These are phyloP conservation scores for Ceratobasidium sp. DNA, from an alignment of 1,284 basidiomycete genomes.

Conservation along the genomic window DNA sequence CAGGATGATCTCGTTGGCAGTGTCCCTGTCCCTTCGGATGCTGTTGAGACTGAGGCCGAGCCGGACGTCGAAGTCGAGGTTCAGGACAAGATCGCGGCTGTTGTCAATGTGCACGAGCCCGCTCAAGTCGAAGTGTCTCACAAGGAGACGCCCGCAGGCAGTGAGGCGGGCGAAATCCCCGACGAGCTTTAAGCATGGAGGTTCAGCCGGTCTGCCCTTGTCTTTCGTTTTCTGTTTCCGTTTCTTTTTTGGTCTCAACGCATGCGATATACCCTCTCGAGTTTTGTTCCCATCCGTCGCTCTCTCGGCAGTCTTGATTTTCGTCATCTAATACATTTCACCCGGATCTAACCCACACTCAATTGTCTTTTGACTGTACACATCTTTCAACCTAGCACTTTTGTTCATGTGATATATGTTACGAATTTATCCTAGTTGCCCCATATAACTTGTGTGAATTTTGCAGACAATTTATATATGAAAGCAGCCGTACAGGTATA, in stretches of 20 bases:
- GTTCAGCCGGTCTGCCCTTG: not conserved
- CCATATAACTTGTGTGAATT: not conserved
- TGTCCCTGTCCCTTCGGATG: constrained; percentile 14
- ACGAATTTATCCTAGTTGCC: not conserved
- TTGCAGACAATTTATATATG: constrained; percentile 15
- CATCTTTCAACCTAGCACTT: not conserved
- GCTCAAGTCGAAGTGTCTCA: not conserved
- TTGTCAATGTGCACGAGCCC: not conserved
- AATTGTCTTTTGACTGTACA: not conserved
- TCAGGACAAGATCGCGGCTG: not conserved
- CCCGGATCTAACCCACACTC: not conserved
- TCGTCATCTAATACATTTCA: constrained; percentile 4
- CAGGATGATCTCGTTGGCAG: constrained; percentile 13
- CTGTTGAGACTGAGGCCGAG: constrained; percentile 32
- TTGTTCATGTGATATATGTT: constrained; percentile 8
- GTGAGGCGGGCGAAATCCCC: constrained; percentile 14
- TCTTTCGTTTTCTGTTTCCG: constrained; percentile 22
- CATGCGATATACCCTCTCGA: constrained; percentile 1
- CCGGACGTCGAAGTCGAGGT: constrained; percentile 18
- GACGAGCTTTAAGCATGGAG: constrained; percentile 13
- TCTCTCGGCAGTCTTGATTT: not conserved
- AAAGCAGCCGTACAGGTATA: constrained; percentile 38
- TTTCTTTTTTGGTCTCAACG: not conserved
- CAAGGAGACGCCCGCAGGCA: not conserved
- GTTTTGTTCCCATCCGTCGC: not conserved